Conservation (phyloP, 2,329 filamentous ascomycete genomes). For the Colletotrichum sp. region DNA sequence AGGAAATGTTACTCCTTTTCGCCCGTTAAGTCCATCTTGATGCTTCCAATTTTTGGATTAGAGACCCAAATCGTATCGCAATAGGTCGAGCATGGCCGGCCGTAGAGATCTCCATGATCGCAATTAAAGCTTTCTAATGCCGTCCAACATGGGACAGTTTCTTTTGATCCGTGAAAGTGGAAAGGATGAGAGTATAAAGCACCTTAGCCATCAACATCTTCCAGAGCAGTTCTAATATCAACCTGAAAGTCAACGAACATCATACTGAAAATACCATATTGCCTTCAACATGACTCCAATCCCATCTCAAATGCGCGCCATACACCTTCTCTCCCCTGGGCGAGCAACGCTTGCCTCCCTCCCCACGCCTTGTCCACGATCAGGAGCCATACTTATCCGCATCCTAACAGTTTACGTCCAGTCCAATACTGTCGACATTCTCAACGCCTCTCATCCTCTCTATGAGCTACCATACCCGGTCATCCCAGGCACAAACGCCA, state of each 20-base stretch:
- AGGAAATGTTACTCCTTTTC: neutral
- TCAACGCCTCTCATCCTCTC: neutral
- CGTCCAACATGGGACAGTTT: fast-evolving
- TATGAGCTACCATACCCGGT: neutral
- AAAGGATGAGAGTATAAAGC: neutral
- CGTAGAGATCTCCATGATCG: neutral
- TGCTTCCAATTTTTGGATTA: neutral
- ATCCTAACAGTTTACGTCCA: neutral
- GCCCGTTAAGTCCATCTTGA: neutral
- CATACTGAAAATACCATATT: fast-evolving
- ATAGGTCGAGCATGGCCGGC: neutral
- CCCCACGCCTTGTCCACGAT: neutral
- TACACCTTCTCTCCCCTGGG: neutral
- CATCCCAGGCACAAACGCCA: neutral
- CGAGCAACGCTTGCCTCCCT: neutral
- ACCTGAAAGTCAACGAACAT: neutral
- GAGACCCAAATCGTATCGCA: neutral
- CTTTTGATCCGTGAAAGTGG: neutral
- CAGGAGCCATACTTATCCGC: neutral
- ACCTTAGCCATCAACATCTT: neutral
- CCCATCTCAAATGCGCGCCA: neutral
- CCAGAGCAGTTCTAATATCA: fast-evolving
- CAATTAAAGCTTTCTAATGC: neutral
- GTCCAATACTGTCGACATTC: neutral
- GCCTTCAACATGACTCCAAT: neutral